Base-by-base conservation (phyloP, 148 eudicot species). In the Arctostaphylos glauca region DNA sequence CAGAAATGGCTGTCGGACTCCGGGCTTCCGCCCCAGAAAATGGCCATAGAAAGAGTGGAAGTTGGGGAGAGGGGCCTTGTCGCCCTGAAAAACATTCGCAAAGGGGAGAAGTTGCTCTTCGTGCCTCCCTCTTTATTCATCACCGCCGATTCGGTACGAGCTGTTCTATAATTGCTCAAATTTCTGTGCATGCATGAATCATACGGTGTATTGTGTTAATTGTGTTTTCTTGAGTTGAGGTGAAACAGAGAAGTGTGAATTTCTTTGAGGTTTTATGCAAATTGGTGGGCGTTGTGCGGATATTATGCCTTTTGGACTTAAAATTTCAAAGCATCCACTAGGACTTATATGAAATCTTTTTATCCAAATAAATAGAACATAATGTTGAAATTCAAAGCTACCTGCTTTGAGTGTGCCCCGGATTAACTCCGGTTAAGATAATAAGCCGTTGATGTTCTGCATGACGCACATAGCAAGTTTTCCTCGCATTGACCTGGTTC, bases 21-120 rank as follows among this genome's bases (percentile, higher is more conserved):
- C 6, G 99, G 97, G 2, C 87, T 96, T 7, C 97, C 99, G 7
- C 81, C 84, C 0, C 99, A 96, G 88, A 96, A 96, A 77, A 91
- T 96, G 97, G 95, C 60, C 55, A 92, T 96, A 18, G 85, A 92
- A 79, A 91, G 84, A 67, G 99, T 96, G 81, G 91, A 91, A 4
- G 93, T 96, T 4, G 99, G 99, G 47, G 99, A 94, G 86, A 92
- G 99, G 74, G 99, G 99, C 2, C 93, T 96, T 25, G 99, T 96
- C 55, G 99, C 98, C 76, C 75, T 85, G 50, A 94, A 91, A 79
- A 96, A 92, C 81, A 89, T 96, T 9, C 84, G 99, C 73, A 93
- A 93, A 38, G 95, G 97, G 7, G 99, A 96, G 83, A 92, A 91
- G 81, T 77, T 96, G 60, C 95, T 96, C 50, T 96, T 94, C 86